Evolutionary conservation across 495 filamentous ascomycete genomes (phyloP), one percentile per base, ranked within the genome.

Genomic region (Xylaria intraflava): DNA sequence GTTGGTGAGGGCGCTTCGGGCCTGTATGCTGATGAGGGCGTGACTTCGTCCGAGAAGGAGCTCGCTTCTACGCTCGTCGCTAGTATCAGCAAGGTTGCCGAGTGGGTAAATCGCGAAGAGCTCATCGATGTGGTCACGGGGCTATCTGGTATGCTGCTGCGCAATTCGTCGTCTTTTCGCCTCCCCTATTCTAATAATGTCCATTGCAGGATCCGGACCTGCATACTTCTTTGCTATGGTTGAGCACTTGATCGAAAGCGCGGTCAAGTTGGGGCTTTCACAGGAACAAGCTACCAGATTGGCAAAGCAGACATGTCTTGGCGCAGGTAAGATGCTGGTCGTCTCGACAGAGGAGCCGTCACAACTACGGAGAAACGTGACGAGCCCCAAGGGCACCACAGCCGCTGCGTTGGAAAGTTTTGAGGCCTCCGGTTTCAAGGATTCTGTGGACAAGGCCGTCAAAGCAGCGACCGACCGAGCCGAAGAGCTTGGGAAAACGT

Each of bases 141-240:
- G 6, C 40, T 71, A 1, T 71, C 68, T 10, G 68, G 68, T 68
- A 62, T 59, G 60, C n/a, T 46, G 3, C 7, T 23, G 3, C 39
- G 10, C 36, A 26, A n/a, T 16, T n/a, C 42, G 23, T 26, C n/a
- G n/a, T 2, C 27, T 40, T 46, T 19, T n/a, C n/a, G n/a, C n/a
- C 33, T 54, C 41, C 44, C 12, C 40, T 26, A 16, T 44, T 31
- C 54, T 56, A 36, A n/a, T 42, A 30, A 17, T 29, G 56, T 9
- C n/a, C 46, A 19, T 19, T 23, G 35, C 11, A 69, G 66, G 66
- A 14, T 69, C 66, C 39, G 66, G 66, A 22, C 66, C 66, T 20
- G 66, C 66, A 6, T 69, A 69, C 51, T 69, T 69, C 55, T 69
- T 69, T 58, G 61, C 61, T 38, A 53, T 69, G 58, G 66, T 69